A percentile compares a stretch with the other conserved stretches of the same genome.
phyloP scores from a whole-genome alignment of 352 stramenopile genomes.

The Blastocystis sp. region DNA sequence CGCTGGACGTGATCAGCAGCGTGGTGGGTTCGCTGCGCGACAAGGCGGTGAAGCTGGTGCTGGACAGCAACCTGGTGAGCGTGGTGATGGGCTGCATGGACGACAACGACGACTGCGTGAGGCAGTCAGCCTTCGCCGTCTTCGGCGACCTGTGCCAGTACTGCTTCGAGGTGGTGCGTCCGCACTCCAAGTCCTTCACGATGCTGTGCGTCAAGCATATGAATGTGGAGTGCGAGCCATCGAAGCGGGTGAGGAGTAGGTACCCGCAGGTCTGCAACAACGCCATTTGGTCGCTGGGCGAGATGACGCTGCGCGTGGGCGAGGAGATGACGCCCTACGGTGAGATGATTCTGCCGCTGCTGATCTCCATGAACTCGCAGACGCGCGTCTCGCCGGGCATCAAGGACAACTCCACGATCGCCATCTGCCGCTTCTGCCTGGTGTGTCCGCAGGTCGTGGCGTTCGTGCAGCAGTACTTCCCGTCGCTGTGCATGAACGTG shows the following conservation, averaged over 20 bases:
- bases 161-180: not conserved
- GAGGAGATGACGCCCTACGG: conserved; percentile 3
- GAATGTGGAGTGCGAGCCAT: conserved; percentile 29
- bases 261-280: conserved; percentile 63
- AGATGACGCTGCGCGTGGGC: conserved; percentile 24
- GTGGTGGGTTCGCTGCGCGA: conserved; percentile 5
- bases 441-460: not conserved
- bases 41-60: not conserved
- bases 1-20: conserved; percentile 51
- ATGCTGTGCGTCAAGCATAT: conserved; percentile 66
- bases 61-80: not conserved
- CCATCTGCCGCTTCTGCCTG: conserved; percentile 29
- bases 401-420: conserved; percentile 34
- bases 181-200: conserved; percentile 3
- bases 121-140: conserved; percentile 30
- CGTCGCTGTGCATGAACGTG: conserved; percentile 16
- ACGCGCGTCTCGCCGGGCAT: not conserved
- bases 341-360: conserved; percentile 6
- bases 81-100: conserved; percentile 50
- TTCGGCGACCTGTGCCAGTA: conserved; percentile 51
- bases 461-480: conserved; percentile 12
- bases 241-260: not conserved
- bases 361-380: conserved; percentile 38
- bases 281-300: conserved; percentile 44
- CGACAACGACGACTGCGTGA: conserved; percentile 34